Percentiles rank a stretch among this genome's conserved stretches.
These are phyloP conservation scores for Sporisorium iseilematis-ciliati DNA, from an alignment of 1,284 basidiomycete genomes.

Conservation along the genomic window DNA sequence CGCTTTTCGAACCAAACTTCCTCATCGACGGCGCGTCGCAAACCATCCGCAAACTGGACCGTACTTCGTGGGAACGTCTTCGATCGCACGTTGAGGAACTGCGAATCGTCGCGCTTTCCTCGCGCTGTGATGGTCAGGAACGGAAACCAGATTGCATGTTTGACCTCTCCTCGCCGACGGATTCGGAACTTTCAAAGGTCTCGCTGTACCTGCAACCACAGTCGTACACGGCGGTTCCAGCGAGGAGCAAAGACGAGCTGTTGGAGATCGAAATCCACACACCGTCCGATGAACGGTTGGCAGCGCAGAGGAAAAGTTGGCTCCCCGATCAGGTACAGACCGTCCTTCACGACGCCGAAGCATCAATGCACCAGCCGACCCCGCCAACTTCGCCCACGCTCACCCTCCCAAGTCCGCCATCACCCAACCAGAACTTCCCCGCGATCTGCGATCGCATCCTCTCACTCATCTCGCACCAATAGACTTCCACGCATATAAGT, in stretches of 20 bases:
- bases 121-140: slow-evolving; percentile 6
- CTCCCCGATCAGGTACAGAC: slow-evolving; percentile 26
- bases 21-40: slow-evolving; percentile 25
- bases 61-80: slow-evolving; percentile 42
- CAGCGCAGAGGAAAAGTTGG: slow-evolving; percentile 10
- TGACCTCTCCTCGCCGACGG: slow-evolving; percentile 27
- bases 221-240: slow-evolving; percentile 26
- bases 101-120: slow-evolving; percentile 41
- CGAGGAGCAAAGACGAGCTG: slow-evolving; percentile 28
- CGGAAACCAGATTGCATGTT: slow-evolving; percentile 35
- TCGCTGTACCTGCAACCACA: slow-evolving; percentile 36
- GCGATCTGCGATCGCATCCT: slow-evolving; percentile 15
- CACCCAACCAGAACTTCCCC: neutral
- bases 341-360: slow-evolving; percentile 32
- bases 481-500: neutral
- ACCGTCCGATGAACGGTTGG: slow-evolving; percentile 6
- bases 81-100: slow-evolving; percentile 50
- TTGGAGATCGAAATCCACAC: slow-evolving; percentile 34
- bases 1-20: slow-evolving; percentile 56
- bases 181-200: neutral
- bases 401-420: neutral
- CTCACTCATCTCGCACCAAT: slow-evolving; percentile 5
- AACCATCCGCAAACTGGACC: slow-evolving; percentile 32
- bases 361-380: neutral
- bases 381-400: slow-evolving; percentile 5